phyloP scores from a whole-genome alignment of 106 monocot genomes.

The Gastrodia elata region DNA sequence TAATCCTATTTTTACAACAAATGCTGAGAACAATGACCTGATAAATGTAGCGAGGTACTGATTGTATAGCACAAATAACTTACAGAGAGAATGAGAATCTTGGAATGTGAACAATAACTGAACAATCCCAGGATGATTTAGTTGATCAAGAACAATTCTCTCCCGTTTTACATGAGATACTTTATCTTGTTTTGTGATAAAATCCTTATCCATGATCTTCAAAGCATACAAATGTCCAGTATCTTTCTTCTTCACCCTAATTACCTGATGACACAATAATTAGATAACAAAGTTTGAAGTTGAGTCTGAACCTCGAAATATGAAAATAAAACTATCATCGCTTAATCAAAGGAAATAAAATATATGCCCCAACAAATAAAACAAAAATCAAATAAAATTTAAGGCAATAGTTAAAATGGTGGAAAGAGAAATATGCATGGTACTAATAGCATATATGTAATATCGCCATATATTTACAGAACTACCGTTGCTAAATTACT shows the following conservation, averaged over 20 bases:
- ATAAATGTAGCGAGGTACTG: not conserved
- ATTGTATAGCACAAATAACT: constrained; percentile 12
- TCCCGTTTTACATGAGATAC: constrained; percentile 78
- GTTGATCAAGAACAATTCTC: constrained; percentile 90
- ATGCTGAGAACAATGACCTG: not conserved
- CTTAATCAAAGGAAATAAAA: not conserved
- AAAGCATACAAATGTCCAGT: constrained; percentile 79
- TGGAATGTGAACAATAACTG: constrained; percentile 90
- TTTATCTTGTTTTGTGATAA: constrained; percentile 96
- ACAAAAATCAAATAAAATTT: not conserved
- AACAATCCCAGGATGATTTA: constrained; percentile 88
- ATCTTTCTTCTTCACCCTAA: constrained; percentile 88
- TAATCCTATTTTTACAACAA: not conserved
- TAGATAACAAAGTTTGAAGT: not conserved
- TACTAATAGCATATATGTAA: too few species aligned
- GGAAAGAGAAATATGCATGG: too few species aligned
- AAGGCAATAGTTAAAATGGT: too few species aligned
- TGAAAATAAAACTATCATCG: not conserved
- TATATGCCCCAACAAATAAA: not conserved
- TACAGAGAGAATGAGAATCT: constrained; percentile 78
- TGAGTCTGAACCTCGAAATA: not conserved
- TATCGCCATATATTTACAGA: too few species aligned
- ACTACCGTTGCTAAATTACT: too few species aligned
- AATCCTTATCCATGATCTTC: constrained; percentile 98
- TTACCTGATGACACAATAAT: constrained; percentile 43